Evolutionary conservation across 345 rosid species (phyloP).

Genomic region (Ceriops zippeliana): DNA sequence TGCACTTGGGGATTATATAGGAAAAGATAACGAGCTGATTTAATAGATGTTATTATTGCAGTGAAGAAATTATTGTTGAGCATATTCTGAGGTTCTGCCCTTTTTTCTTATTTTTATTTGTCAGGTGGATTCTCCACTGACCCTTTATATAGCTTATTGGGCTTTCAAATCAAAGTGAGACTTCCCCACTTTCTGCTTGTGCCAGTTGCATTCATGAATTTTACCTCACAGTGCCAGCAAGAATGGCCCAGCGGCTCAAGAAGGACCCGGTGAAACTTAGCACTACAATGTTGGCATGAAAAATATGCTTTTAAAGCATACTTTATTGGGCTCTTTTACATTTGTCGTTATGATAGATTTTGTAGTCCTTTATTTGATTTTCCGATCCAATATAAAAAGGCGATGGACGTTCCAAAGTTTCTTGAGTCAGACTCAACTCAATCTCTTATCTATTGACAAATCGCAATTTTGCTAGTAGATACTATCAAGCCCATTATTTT

Average conservation of each 20-base stretch:
- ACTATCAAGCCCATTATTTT: neutral
- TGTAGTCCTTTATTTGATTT: neutral
- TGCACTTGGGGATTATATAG: conserved; percentile 26
- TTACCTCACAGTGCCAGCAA: conserved; percentile 19
- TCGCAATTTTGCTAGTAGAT: neutral
- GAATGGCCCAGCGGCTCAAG: conserved; percentile 26
- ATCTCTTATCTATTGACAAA: neutral
- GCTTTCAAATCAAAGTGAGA: conserved; percentile 29
- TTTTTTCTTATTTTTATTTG: neutral
- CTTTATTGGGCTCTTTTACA: conserved; percentile 17
- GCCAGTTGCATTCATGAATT: conserved; percentile 11
- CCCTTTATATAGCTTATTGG: conserved; percentile 26
- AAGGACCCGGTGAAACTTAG: conserved; percentile 26
- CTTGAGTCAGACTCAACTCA: conserved; percentile 22
- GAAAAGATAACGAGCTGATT: conserved; percentile 13
- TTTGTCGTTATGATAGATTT: neutral
- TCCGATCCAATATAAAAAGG: neutral
- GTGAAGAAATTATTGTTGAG: conserved; percentile 7
- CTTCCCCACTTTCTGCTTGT: conserved; percentile 29
- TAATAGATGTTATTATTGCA: conserved; percentile 11
- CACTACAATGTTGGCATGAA: neutral
- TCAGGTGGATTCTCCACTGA: conserved; percentile 51
- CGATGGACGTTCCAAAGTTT: neutral
- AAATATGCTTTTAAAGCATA: neutral
- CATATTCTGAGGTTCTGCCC: conserved; percentile 26